Evolutionary conservation across 2,329 filamentous ascomycete species (phyloP).

Genomic region (Paecilomyces sp.): DNA sequence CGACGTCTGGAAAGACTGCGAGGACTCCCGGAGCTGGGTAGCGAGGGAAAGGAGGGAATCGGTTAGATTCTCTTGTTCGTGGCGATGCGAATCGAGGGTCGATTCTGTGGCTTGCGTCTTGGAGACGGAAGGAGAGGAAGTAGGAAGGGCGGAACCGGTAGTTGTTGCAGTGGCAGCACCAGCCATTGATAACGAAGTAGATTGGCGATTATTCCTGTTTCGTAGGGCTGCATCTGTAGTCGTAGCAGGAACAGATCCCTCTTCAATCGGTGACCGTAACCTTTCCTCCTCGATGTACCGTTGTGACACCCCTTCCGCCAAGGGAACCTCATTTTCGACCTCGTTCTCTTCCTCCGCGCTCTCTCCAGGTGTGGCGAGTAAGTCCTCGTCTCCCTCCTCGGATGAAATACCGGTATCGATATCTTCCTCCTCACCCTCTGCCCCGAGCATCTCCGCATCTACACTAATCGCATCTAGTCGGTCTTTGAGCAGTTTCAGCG

Average conservation of each 20-base stretch:
- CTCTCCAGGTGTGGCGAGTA: constrained; percentile 20
- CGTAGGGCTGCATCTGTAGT: constrained; percentile 16
- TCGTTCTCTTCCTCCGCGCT: constrained; percentile 7
- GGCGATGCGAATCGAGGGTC: constrained; percentile 67
- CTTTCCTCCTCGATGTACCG: not conserved
- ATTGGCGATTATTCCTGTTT: constrained; percentile 12
- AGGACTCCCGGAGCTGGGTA: constrained; percentile 65
- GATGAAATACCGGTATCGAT: constrained; percentile 6
- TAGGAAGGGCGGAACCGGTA: constrained; percentile 3
- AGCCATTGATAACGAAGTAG: not conserved
- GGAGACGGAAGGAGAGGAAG: constrained; percentile 4
- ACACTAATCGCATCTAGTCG: constrained; percentile 24
- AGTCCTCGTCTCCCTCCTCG: constrained; percentile 14
- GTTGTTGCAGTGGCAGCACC: constrained; percentile 2
- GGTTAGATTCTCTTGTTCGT: constrained; percentile 77
- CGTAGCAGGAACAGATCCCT: not conserved
- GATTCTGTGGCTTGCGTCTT: constrained; percentile 52
- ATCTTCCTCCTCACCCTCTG: constrained; percentile 4
- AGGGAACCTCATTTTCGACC: constrained; percentile 10
- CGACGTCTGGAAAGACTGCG: constrained; percentile 61
- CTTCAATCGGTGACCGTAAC: not conserved
- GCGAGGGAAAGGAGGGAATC: constrained; percentile 76
- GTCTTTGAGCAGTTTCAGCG: constrained; percentile 24
- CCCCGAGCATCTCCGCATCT: constrained; percentile 12
- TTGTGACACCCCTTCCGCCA: not conserved